These are phyloP conservation scores for Arxiozyma slooffiae DNA, from an alignment of 1,139 yeast species.

Conservation along the genomic window DNA sequence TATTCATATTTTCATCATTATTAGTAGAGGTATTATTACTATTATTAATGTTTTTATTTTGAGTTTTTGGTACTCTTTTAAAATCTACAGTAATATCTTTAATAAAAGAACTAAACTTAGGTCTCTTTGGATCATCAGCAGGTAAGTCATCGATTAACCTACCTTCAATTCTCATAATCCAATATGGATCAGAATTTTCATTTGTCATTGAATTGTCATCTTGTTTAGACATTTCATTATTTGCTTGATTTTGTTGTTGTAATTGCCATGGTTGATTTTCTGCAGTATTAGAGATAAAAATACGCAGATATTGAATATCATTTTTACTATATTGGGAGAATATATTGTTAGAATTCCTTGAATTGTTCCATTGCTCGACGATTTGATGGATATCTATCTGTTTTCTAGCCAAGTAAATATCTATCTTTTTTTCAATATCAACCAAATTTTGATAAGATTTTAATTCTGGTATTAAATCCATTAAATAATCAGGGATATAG, in stretches of 20 bases:
- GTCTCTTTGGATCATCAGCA: constrained; percentile 36
- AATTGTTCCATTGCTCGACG: constrained; percentile 32
- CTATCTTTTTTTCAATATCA: constrained; percentile 72
- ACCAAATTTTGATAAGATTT: constrained; percentile 57
- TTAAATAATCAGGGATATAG: constrained; percentile 51
- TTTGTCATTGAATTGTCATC: constrained; percentile 10
- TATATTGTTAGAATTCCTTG: constrained; percentile 21
- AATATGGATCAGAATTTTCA: constrained; percentile 30
- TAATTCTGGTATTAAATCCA: constrained; percentile 62
- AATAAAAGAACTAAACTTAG: constrained; percentile 69
- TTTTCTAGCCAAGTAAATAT: constrained; percentile 72
- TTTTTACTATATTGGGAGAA: constrained; percentile 30
- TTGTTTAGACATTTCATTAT: not conserved
- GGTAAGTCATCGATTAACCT: constrained; percentile 40
- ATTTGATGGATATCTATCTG: constrained; percentile 78
- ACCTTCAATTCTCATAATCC: constrained; percentile 90
- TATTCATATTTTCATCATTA: constrained; percentile 1
- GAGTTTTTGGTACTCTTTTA: constrained; percentile 14
- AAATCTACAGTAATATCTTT: constrained; percentile 80
- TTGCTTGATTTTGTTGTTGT: constrained; percentile 11
- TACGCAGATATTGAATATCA: constrained; percentile 53
- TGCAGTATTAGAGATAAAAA: constrained; percentile 72
- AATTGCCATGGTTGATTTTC: constrained; percentile 92
- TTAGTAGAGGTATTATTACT: not conserved
- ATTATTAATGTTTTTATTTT: constrained; percentile 7